Evolutionary conservation across 2,329 filamentous ascomycete genomes (phyloP).

Genomic region (Aspergillus melleus): DNA sequence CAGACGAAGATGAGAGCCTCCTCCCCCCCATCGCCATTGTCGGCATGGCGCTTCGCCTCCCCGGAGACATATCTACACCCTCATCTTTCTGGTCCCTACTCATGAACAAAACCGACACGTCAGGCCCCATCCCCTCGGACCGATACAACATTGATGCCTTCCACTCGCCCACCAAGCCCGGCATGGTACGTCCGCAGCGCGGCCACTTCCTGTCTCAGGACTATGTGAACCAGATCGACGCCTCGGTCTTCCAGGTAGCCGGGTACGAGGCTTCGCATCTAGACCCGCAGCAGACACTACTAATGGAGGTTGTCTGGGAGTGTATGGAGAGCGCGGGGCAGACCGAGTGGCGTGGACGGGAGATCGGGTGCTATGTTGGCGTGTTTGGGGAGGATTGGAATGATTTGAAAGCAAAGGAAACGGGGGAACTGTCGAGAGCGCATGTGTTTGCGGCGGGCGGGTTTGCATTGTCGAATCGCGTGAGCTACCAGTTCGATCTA

Average conservation of each 20-base stretch:
- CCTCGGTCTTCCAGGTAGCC: constrained; percentile 23
- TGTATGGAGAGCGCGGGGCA: constrained; percentile 30
- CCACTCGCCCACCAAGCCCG: constrained; percentile 11
- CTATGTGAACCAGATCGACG: constrained; percentile 24
- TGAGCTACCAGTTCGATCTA: constrained; percentile 28
- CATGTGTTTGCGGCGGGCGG: constrained; percentile 4
- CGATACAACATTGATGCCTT: constrained; percentile 26
- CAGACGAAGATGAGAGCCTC: neutral
- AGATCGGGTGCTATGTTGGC: constrained; percentile 25
- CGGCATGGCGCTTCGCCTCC: constrained; percentile 21
- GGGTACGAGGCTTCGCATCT: constrained; percentile 16
- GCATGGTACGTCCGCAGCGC: neutral
- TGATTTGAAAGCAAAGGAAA: constrained; percentile 13
- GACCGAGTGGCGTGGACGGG: constrained; percentile 25
- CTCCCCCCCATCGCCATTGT: constrained; percentile 10
- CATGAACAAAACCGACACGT: constrained; percentile 12
- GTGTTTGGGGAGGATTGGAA: constrained; percentile 20
- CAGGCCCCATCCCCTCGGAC: constrained; percentile 18
- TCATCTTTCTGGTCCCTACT: constrained; percentile 17
- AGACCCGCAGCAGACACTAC: constrained; percentile 32
- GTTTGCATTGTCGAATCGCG: constrained; percentile 14
- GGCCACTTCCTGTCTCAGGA: constrained; percentile 28
- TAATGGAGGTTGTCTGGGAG: constrained; percentile 32
- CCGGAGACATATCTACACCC: constrained; percentile 11
- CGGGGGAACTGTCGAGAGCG: constrained; percentile 1